These are phyloP conservation scores for Clarireedia monteithiana DNA, from an alignment of 2,329 filamentous ascomycete species.

Conservation along the genomic window DNA sequence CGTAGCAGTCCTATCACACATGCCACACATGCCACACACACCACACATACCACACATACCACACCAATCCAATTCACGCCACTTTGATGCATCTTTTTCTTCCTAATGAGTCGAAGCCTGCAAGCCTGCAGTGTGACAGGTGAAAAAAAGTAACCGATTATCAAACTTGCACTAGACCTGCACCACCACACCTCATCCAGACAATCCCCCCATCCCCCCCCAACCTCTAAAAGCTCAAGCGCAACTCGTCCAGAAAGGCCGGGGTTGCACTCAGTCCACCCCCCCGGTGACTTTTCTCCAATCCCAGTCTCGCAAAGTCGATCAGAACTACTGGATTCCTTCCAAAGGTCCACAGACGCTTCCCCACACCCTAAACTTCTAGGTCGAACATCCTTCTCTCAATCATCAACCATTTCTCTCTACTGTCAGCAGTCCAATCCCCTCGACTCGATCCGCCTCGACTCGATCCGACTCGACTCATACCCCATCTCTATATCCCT, in stretches of 20 bases:
- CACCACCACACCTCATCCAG: not conserved
- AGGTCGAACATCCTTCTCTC: slow-evolving; percentile 1
- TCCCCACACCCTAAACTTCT: slow-evolving; percentile 9
- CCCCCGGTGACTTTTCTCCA: not conserved
- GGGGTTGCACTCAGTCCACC: slow-evolving; percentile 2
- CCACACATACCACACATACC: no score
- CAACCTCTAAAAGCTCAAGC: not conserved
- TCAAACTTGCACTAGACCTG: not conserved
- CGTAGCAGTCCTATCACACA: no score
- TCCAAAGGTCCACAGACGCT: not conserved
- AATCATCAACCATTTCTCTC: not conserved
- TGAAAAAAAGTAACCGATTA: not conserved
- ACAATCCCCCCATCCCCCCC: not conserved
- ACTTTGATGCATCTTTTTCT: not conserved
- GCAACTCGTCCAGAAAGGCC: slow-evolving; percentile 1
- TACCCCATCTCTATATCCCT: not conserved
- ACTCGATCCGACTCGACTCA: not conserved
- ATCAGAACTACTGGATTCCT: slow-evolving; percentile 2
- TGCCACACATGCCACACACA: no score
- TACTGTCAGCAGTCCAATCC: not conserved
- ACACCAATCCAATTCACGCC: not conserved
- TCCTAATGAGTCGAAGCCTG: not conserved
- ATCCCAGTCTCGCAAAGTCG: not conserved
- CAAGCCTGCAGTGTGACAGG: not conserved
- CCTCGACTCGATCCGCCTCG: not conserved